Conservation (phyloP, 129 eudicot genomes). For the Lonicera japonica region DNA sequence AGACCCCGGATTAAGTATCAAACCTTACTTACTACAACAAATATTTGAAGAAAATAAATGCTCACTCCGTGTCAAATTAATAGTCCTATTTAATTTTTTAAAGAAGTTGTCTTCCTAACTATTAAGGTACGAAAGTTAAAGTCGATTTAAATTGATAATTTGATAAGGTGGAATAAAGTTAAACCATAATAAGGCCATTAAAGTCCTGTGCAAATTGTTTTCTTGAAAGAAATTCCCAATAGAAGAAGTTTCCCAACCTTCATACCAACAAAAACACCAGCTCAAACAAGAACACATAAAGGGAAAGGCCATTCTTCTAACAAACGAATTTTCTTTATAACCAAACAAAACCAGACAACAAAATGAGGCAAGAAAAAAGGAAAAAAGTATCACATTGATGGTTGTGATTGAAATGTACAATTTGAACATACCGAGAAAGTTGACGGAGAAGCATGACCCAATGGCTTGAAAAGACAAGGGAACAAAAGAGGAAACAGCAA, state of each 20-base stretch:
- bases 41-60: background rate
- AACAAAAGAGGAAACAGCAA: slow-evolving; percentile 36
- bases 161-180: background rate
- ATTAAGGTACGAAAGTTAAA: too few relatives aligned
- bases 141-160: background rate
- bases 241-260: background rate
- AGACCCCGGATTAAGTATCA: background rate
- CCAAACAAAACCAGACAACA: slow-evolving; percentile 15
- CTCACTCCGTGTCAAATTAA: too few relatives aligned
- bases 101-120: too few relatives aligned
- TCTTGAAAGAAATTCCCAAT: background rate
- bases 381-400: background rate
- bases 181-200: too few relatives aligned
- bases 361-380: background rate
- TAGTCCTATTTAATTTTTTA: too few relatives aligned
- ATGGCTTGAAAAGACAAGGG: slow-evolving; percentile 33
- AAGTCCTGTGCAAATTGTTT: background rate
- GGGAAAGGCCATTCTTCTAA: background rate
- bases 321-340: background rate
- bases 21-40: background rate
- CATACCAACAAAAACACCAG: background rate
- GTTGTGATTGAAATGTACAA: background rate
- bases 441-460: slow-evolving; percentile 48
- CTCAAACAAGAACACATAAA: background rate
- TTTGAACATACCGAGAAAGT: slow-evolving; percentile 45